Base-by-base conservation (phyloP, 495 filamentous ascomycete genomes). In the Aspergillus sclerotiicarbonarius region DNA sequence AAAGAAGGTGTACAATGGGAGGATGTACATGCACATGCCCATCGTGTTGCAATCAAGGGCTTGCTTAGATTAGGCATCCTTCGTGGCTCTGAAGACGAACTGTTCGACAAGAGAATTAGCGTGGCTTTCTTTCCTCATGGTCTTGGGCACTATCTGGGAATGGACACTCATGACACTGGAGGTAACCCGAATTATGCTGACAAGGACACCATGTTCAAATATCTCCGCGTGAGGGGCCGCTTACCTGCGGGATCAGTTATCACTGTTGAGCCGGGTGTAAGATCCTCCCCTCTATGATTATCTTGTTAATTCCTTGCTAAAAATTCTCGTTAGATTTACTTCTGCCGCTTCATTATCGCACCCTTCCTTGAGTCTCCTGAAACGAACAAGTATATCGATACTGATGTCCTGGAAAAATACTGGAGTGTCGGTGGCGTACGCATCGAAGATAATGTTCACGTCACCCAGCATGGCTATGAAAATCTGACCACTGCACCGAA, bases 101-200 rank as follows among this genome's bases (percentile, higher is more conserved):
- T 97, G 51, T 79, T 96, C 61, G 81, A 83, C 33, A 80, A 79
- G 49, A 76, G 91, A 44, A 87, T 90, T 39, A 92, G 88, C 60
- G 86, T 88, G 2, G 91, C 92, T 6, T 97, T 97, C 77, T 89
- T 96, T 68, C 92, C 92, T 5, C 92, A 97, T 67, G 92, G 92
- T 6, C 78, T 97, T 5, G 92, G 92, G 0, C 91, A 97, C 68
- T 93, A 95, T 63, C 78, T 97, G 8, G 92, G 92, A 50, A 90
- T 97, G 88, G 92, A 97, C 71, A 96, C 91, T 7, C 92, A 97
- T 73, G 92, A 97, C 67, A 89, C 87, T 1, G 92, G 92, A 56
- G 92, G 91, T 18, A 84, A 94, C 68, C 81, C 91, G 2, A 89
- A 96, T 69, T 96, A 96, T 61, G 76, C 76, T 41, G 95, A 98